Evolutionary conservation across 208 protist genomes (phyloP), one percentile per base, ranked within the genome.

Genomic region (Sergeia podlipaevii): DNA sequence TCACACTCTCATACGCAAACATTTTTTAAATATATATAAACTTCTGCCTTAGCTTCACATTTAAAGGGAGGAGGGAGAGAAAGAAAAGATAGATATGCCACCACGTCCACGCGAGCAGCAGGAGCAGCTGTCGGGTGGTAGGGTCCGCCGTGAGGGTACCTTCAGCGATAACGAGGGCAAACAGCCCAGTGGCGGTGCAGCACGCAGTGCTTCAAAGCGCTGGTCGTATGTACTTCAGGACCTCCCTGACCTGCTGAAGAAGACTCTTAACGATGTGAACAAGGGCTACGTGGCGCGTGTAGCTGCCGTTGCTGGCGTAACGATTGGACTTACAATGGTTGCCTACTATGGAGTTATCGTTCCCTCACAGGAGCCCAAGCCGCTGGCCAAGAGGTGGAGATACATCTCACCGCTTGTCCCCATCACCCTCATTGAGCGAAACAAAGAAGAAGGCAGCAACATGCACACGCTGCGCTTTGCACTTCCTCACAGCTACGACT

Each of bases 141-240:
- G 39, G 10, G 8, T 7, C 7, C 42, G 26, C 42, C 11, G 26
- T 11, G 42, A 47, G 10, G 42, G 11, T 21, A 7, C 11, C 7
- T n/a, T n/a, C 17, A 18, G 17, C 11, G 18, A 47, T 8, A 27
- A 47, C 42, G 42, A n/a, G n/a, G 18, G 42, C 18, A 21, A 18
- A 47, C 10, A 47, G 42, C 18, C 18, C 18, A 21, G 10, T 8
- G 17, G 46, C 24, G 26, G 46, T 52, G 23, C 26, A 26, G 8
- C 13, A 45, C 4, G 21, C 36, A 45, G 24, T 13, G 4, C 51
- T 3, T 38, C 8, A 28, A 21, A 42, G 11, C 67, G 80, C n/a
- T 93, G 86, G 86, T 93, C 86, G 33, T 93, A 74, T 57, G 50
- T 70, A 17, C 29, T 93, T 45, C 79, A 93, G 45, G 86, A 93